Conservation (phyloP, 2,329 filamentous ascomycete species). For the Claviceps sp. region DNA sequence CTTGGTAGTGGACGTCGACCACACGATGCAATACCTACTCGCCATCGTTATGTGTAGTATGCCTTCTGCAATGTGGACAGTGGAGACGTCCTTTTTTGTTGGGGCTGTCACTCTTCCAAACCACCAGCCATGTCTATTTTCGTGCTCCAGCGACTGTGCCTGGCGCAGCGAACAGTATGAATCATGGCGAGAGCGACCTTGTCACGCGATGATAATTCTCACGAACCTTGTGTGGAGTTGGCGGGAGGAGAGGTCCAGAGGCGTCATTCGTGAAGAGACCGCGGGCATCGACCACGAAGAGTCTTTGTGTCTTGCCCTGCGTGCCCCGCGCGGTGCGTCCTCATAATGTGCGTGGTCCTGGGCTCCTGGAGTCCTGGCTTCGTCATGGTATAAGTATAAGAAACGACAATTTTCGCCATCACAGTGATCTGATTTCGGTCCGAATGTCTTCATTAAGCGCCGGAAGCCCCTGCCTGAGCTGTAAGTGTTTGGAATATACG, state of each 20-base stretch:
- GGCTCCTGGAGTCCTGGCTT: constrained; percentile 37
- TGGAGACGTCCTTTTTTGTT: not conserved
- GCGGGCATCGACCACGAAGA: too few relatives aligned
- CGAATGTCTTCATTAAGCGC: constrained; percentile 49
- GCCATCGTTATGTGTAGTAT: too few relatives aligned
- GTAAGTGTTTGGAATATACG: constrained; percentile 30
- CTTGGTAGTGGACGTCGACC: too few relatives aligned
- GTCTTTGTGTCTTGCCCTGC: too few relatives aligned
- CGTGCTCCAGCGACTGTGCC: constrained; percentile 11
- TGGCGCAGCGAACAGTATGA: constrained; percentile 45
- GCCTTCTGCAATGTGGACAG: not conserved
- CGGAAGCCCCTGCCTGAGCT: constrained; percentile 40
- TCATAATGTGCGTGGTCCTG: constrained; percentile 49
- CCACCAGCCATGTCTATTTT: not conserved
- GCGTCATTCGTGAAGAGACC: too few relatives aligned
- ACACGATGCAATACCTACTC: too few relatives aligned
- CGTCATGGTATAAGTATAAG: constrained; percentile 58
- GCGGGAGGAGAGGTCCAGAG: too few relatives aligned
- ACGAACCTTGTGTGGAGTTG: constrained; percentile 36
- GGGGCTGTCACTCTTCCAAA: not conserved
- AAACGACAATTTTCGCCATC: constrained; percentile 42
- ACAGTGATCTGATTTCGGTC: constrained; percentile 34
- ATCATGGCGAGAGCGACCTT: constrained; percentile 54
- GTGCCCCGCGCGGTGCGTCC: constrained; percentile 39
- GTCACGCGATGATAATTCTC: constrained; percentile 64